Conservation (phyloP, 1,139 yeast species). For the Hyphopichia wangnamkhiaoensis region DNA sequence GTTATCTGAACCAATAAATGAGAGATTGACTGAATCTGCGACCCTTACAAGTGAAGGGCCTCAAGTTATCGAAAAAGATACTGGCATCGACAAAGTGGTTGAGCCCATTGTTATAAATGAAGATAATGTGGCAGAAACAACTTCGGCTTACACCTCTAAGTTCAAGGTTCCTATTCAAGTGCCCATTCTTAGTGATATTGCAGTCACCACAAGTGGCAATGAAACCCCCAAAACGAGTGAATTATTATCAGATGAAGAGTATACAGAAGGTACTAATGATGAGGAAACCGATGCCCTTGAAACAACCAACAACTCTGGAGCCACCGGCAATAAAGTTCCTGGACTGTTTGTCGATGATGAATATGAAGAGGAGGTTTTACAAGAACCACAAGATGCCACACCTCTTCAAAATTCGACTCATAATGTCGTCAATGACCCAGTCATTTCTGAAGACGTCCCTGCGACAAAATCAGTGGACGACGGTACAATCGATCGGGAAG, state of each 20-base stretch:
- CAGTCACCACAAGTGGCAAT: background rate
- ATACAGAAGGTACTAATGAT: constrained; percentile 1
- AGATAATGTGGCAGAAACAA: background rate
- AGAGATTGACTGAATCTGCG: too few relatives aligned
- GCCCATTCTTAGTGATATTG: constrained; percentile 3
- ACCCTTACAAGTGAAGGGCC: too few relatives aligned
- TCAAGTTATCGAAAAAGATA: too few relatives aligned
- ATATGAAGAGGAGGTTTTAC: background rate
- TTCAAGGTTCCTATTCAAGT: constrained; percentile 2
- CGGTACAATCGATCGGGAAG: too few relatives aligned
- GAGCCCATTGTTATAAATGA: too few relatives aligned
- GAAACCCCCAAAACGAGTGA: background rate
- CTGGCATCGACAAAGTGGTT: too few relatives aligned
- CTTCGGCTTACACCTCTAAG: background rate
- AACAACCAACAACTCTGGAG: too few relatives aligned
- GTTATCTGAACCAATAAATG: too few relatives aligned
- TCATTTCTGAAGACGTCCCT: too few relatives aligned
- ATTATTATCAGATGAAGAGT: constrained; percentile 1
- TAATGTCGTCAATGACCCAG: too few relatives aligned
- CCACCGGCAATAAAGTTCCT: background rate
- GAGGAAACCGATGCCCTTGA: constrained; percentile 1
- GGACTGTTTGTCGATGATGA: background rate
- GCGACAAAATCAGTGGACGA: too few relatives aligned
- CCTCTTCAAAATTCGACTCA: too few relatives aligned
- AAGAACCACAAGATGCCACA: constrained; percentile 1